A percentile compares a stretch with the other conserved stretches of the same genome.
Conservation (phyloP, 179 eudicot genomes). For the Drosera spatulata region DNA sequence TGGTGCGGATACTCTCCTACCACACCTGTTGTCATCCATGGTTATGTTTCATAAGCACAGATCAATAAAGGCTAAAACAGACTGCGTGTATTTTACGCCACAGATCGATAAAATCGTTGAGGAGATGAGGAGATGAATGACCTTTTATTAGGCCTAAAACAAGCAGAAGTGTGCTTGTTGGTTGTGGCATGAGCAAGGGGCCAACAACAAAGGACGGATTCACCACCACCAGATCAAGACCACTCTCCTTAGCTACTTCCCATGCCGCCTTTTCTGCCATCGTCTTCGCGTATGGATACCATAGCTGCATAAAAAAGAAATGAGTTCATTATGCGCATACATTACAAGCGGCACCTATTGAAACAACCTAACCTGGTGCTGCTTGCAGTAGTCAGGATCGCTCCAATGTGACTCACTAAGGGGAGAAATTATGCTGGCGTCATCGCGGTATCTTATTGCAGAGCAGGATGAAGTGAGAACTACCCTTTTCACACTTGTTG, state of each 20-base stretch:
- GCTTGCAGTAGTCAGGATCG: slow-evolving; percentile 69
- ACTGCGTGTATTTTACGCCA: too few relatives aligned
- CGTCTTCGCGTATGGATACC: slow-evolving; percentile 95
- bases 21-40: slow-evolving; percentile 24
- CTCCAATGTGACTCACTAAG: slow-evolving; percentile 96
- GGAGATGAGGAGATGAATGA: slow-evolving; percentile 2
- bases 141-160: slow-evolving; percentile 60
- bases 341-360: too few relatives aligned
- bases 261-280: slow-evolving; percentile 79
- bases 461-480: slow-evolving; percentile 97
- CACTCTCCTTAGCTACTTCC: slow-evolving; percentile 56
- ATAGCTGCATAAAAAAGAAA: slow-evolving; percentile 35
- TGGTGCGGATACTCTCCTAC: slow-evolving; percentile 70
- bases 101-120: too few relatives aligned
- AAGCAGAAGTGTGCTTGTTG: slow-evolving; percentile 74
- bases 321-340: neutral
- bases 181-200: slow-evolving; percentile 73
- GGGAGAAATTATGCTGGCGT: slow-evolving; percentile 35
- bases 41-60: neutral
- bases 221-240: slow-evolving; percentile 77
- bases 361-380: slow-evolving; percentile 36
- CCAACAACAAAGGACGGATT: slow-evolving; percentile 92
- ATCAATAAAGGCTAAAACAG: neutral
- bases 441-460: slow-evolving; percentile 67
- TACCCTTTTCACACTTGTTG: slow-evolving; percentile 52